Base-by-base conservation (phyloP, 2,329 filamentous ascomycete species). In the Curvularia sp. region DNA sequence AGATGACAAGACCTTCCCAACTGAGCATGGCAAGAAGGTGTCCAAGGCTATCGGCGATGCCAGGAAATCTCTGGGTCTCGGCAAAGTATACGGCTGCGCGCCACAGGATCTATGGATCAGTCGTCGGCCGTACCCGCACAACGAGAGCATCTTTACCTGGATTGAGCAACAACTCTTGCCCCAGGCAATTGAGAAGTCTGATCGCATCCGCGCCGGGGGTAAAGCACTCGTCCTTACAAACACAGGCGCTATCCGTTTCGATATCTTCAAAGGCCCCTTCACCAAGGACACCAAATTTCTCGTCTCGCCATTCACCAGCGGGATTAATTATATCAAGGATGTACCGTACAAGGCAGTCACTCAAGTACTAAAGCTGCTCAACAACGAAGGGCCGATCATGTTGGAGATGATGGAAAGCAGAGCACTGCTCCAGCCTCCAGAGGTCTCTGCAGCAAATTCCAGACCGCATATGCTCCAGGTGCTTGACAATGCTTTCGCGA, bases 241-340 rank as follows among this genome's bases (percentile, higher is more conserved):
- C 77, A 97, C 92, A 0, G 95, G 95, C 25, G 91, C 91, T 3
- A 87, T 99, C 65, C 90, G 95, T 43, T 99, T 98, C 76, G 95
- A 99, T 75, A 91, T 99, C 60, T 96, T 97, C 82, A 87, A 94
- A 75, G 95, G 95, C 0, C 82, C 89, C 0, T 98, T 98, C 72
- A 98, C 95, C 0, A 87, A 87, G 38, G 95, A 99, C 74, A 89
- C 89, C 3, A 92, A 90, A 0, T 98, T 87, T 73, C 89, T 94
- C 38, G 84, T 98, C 27, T 96, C 91, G 8, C 95, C 95, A 0
- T 99, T 99, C 74, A 87, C 86, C 1, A 96, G 89, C 76, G 86
- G 85, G 1, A 90, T 97, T 75, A 82, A 84, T 25, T 92, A 88
- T 66, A 82, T 97, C 50, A 87, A 89, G 52, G 87, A 96, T 67